Evolutionary conservation across 129 eudicot species (phyloP), one percentile per base, ranked within the genome.

Genomic region (sunflower (Helianthus annuus)): DNA sequence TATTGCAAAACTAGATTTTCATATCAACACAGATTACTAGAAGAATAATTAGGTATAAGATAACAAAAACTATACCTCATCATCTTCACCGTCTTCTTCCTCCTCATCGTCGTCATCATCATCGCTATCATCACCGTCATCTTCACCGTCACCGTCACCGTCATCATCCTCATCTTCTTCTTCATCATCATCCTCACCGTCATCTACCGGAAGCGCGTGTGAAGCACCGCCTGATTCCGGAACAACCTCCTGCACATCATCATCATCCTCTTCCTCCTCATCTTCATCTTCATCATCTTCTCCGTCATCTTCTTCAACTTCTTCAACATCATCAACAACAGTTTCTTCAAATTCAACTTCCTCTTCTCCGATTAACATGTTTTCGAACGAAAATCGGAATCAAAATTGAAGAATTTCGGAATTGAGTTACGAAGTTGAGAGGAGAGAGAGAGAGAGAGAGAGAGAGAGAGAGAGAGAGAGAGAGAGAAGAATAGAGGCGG

Each of bases 201-300:
- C 97, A 0, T 87, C 91, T 2, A 71, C 83, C 36, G 77, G 19
- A 69, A 61, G 84, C 15, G 66, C 86, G 46, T 71, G 74, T 27
- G 81, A 80, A 42, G 73, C 82, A 27, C 84, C 80, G 42, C 78
- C 80, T 4, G 87, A 81, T 48, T 71, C 81, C 38, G 76, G 86
- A 75, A 83, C n/a, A 59, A 71, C 91, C 86, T 81, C 88, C 68
- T 76, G 83, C 27, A 60, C 92, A 39, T 76, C 91, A 12, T 85
- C 94, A 0, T 85, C 93, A 0, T 81, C 92, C 0, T 83, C 91
- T 0, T 79, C 89, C 0, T 78, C 77, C 69, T 68, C 56, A 49
- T 44, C 77, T 58, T 68, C 60, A 0, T 76, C 75, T 6, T 68
- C 66, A n/a, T 66, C 32, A 27, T 27, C 32, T 27, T 27, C 32